These are phyloP conservation scores for Whalleya microplaca DNA, from an alignment of 2,329 filamentous ascomycete species.

Conservation along the genomic window DNA sequence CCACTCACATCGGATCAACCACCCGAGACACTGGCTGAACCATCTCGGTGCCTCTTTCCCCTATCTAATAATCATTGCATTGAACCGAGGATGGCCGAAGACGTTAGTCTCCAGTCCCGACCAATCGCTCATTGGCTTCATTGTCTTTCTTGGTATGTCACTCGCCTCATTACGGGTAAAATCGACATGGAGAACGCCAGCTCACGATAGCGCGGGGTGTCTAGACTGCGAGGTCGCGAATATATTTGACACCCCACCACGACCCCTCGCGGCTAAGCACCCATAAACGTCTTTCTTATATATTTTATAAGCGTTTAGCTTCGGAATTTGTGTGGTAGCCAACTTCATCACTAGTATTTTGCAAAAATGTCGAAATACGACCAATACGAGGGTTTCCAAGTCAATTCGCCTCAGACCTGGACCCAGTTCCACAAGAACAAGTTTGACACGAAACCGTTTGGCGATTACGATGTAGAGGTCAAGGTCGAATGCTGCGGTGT, in stretches of 20 bases:
- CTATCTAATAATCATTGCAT: background rate
- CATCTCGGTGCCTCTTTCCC: conserved; percentile 20
- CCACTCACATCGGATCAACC: conserved; percentile 29
- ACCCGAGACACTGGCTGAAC: conserved; percentile 4
- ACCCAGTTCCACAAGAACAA: conserved; percentile 70
- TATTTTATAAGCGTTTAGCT: background rate
- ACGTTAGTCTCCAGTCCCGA: background rate
- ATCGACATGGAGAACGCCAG: background rate
- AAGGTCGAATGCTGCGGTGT: conserved; percentile 82
- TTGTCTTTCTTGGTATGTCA: background rate
- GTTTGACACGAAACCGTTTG: conserved; percentile 84
- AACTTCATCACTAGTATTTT: background rate
- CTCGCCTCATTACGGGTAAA: background rate
- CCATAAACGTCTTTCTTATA: background rate
- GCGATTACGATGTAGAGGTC: conserved; percentile 84
- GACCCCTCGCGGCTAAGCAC: conserved; percentile 8
- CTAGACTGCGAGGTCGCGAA: background rate
- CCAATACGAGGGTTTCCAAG: conserved; percentile 65
- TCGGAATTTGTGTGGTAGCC: background rate
- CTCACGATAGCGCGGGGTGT: conserved; percentile 6
- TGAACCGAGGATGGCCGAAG: conserved; percentile 8
- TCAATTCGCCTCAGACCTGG: conserved; percentile 57
- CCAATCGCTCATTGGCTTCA: background rate
- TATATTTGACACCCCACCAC: conserved; percentile 16
- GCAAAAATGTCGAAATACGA: conserved; percentile 58